Percentiles rank a stretch among this genome's conserved stretches.
These are phyloP conservation scores for Phylloporus arenicola DNA, from an alignment of 768 basidiomycete species.

Conservation along the genomic window DNA sequence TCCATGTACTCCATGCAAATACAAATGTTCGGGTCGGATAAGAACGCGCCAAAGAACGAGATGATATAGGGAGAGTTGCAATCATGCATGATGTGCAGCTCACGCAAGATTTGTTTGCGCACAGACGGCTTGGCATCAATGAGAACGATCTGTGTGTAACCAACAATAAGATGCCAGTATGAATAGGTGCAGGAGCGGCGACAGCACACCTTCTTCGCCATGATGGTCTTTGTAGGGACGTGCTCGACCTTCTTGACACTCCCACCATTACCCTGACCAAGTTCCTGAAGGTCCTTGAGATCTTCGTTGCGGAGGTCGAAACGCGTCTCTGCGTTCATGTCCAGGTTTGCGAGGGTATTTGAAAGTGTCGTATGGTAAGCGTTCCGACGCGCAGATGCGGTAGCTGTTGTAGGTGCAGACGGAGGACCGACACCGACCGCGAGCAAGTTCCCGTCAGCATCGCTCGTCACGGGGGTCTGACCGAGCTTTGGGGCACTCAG, in stretches of 20 bases:
- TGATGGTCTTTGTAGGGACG: constrained; percentile 80
- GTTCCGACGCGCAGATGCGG: constrained; percentile 53
- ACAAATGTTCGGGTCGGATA: constrained; percentile 96
- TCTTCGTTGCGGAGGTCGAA: constrained; percentile 85
- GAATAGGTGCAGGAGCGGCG: neutral
- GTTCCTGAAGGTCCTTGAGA: constrained; percentile 81
- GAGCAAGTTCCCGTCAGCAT: constrained; percentile 40
- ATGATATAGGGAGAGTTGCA: constrained; percentile 92
- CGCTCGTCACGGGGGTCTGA: constrained; percentile 26
- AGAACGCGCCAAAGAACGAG: constrained; percentile 94
- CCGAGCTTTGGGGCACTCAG: constrained; percentile 67
- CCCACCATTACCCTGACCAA: constrained; percentile 95
- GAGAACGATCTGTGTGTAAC: constrained; percentile 67
- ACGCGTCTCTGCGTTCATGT: constrained; percentile 81
- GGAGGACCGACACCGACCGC: constrained; percentile 43
- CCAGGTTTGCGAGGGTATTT: constrained; percentile 79
- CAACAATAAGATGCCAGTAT: neutral
- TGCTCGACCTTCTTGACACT: constrained; percentile 97
- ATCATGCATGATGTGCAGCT: constrained; percentile 98
- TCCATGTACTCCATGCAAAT: constrained; percentile 98
- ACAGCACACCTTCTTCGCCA: constrained; percentile 91
- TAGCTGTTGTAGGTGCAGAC: constrained; percentile 49
- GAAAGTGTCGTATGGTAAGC: constrained; percentile 78
- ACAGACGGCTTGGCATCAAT: constrained; percentile 96
- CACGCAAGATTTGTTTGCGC: constrained; percentile 94